Base-by-base conservation (phyloP, 2,329 filamentous ascomycete genomes). In the Nigrograna mackinnonii region DNA sequence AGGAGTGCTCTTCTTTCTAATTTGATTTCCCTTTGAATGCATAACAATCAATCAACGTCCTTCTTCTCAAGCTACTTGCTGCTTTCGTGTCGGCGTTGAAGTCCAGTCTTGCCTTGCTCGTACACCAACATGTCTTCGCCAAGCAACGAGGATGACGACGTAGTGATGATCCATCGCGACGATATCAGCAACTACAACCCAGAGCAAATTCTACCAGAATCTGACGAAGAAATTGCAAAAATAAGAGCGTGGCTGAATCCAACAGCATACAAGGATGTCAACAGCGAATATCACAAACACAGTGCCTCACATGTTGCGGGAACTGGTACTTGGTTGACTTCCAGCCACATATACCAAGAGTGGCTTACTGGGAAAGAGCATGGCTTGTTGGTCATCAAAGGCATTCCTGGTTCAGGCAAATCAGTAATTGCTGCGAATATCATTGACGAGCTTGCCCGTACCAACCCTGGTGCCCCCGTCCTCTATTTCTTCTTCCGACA, bases 401-500 rank as follows among this genome's bases (percentile, higher is more conserved):
- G 70, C 1, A 66, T 72, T 12, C 63, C 69, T 0, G 70, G 70
- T 1, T 63, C 66, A 3, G 72, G 71, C 12, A 66, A 63, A 39
- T 63, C 57, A 2, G 65, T 65, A n/a, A 26, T 67, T 4, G 64
- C 67, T 14, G 65, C 67, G 4, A 46, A 43, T 22, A 21, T 58
- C 5, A 44, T 58, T 14, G 34, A 52, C 16, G 18, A 47, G 36
- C 20, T 55, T n/a, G 5, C 33, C 9, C 19, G 41, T 37, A 12
- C 28, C 5, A 11, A 44, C 17, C 22, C 38, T 13, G 31, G 22
- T 11, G 28, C 28, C 4, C 57, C 59, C 1, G 62, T 70, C 2
- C 39, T 71, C 1, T 69, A 55, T 47, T 71, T 72, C 53, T 72
- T 71, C 49, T 70, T 70, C 35, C 57, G 65, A 6, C 55, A 68